Evolutionary conservation across 441 rosid species (phyloP).

Genomic region (Flueggea neowawraea): DNA sequence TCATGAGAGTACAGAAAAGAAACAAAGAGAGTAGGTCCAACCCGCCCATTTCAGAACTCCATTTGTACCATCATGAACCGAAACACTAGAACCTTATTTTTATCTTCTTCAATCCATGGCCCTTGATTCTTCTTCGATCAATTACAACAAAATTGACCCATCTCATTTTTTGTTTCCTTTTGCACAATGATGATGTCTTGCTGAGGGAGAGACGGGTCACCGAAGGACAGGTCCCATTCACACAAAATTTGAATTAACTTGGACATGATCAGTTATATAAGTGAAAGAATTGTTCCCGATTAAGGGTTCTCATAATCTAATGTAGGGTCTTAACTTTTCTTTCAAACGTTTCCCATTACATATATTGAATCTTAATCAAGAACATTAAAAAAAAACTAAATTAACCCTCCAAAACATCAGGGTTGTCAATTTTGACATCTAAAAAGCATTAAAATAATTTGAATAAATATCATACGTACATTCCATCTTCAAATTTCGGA

Average conservation of each 20-base stretch:
- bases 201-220: constrained; percentile 3
- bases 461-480: neutral
- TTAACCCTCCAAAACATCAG: too few species aligned
- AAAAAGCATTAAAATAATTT: neutral
- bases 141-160: constrained; percentile 18
- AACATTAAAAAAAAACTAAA: too few species aligned
- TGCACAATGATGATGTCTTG: constrained; percentile 10
- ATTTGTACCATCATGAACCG: constrained; percentile 14
- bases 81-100: neutral
- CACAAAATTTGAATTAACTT: neutral
- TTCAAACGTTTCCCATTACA: too few species aligned
- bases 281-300: neutral
- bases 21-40: constrained; percentile 16
- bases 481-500: neutral
- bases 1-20: constrained; percentile 16
- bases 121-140: constrained; percentile 16
- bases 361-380: too few species aligned
- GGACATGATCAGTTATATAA: constrained; percentile 3
- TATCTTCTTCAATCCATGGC: neutral
- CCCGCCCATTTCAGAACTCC: constrained; percentile 12
- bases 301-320: too few species aligned
- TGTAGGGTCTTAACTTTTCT: too few species aligned
- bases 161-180: constrained; percentile 1
- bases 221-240: too few species aligned
- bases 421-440: too few species aligned